Evolutionary conservation across 257 asterid species (phyloP), one percentile per base, ranked within the genome.

Genomic region (Primulina tabacum): DNA sequence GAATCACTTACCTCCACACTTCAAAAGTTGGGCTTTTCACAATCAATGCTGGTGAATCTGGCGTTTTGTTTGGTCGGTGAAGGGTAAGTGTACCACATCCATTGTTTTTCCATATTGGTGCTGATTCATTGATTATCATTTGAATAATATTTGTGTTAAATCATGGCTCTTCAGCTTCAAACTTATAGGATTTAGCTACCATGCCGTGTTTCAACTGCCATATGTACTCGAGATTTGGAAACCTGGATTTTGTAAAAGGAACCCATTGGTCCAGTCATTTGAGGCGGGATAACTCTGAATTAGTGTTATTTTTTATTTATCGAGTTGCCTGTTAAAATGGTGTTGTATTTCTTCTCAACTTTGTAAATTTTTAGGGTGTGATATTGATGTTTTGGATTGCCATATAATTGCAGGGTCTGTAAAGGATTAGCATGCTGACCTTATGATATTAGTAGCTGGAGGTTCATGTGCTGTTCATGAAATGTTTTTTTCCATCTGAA

Each of bases 401-500:
- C 90, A 76, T 84, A 94, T 82, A 88, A 91, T 91, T 94, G 99
- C 99, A 94, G 99, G 99, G 85, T 82, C 83, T 82, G 81, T 94
- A 90, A 90, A 88, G 97, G 97, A 91, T 89, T 94, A 89, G 90
- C 96, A 62, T 86, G 96, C 96, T 89, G 95, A 82, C 88, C 88
- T 89, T 87, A 80, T 89, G 90, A 91, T 91, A 83, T 82, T 88
- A 80, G 82, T 89, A 85, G 92, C 97, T 86, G 99, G 97, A 89
- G 99, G 95, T 89, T 94, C 98, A 94, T 94, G 85, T 87, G 97
- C 96, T 94, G 96, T 94, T 87, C 96, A 83, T 82, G 88, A 81
- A 88, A 87, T 88, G 91, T 91, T 91, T 84, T 84, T 90, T 89
- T 89, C 75, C 93, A 80, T 89, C 90, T 92, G 92, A 90, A 87